phyloP scores from a whole-genome alignment of 345 rosid genomes.

The Reutealis trisperma region DNA sequence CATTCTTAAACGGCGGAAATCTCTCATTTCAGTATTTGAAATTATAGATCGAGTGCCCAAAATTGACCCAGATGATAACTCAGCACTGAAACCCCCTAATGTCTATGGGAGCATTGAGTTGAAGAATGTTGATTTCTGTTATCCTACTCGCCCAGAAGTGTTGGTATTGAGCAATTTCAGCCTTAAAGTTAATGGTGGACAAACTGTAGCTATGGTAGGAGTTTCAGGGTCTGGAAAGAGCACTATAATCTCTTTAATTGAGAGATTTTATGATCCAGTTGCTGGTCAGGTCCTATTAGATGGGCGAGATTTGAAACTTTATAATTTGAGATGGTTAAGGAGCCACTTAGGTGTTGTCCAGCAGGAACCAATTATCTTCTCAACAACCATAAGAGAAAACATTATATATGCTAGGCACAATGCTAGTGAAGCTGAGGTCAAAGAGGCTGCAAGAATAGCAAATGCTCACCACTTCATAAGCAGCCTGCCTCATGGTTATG shows the following conservation, averaged over 20 bases:
- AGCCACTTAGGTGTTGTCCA: conserved; percentile 94
- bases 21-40: conserved; percentile 93
- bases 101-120: conserved; percentile 96
- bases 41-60: conserved; percentile 93
- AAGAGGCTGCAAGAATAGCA: conserved; percentile 99
- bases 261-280: conserved; percentile 95
- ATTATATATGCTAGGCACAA: conserved; percentile 97
- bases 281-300: conserved; percentile 97
- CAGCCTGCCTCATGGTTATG: conserved; percentile 96
- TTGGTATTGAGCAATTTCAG: conserved; percentile 96
- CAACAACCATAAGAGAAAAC: conserved; percentile 93
- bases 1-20: conserved; percentile 85
- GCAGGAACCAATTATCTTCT: conserved; percentile 96
- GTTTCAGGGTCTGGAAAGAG: conserved; percentile 99
- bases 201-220: conserved; percentile 97
- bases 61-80: conserved; percentile 91
- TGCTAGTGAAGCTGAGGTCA: conserved; percentile 96
- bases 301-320: conserved; percentile 84
- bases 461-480: conserved; percentile 99
- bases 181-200: conserved; percentile 93
- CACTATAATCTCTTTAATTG: conserved; percentile 89
- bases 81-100: conserved; percentile 89
- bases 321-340: conserved; percentile 94
- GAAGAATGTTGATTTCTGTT: conserved; percentile 94
- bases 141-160: conserved; percentile 88